Base-by-base conservation (phyloP, 805 yeast genomes). In the Zygoascus tannicola region DNA sequence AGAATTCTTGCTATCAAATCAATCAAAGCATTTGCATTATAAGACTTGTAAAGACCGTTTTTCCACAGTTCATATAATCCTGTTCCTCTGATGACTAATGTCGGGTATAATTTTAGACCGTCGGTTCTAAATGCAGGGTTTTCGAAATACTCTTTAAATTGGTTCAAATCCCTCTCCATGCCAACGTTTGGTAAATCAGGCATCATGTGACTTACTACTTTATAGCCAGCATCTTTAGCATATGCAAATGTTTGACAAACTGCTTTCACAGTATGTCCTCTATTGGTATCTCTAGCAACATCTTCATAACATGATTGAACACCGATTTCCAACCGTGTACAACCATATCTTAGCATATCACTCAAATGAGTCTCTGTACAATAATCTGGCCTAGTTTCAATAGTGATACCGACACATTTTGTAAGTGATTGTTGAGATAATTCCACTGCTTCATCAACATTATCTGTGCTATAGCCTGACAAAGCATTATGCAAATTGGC, bases 131-230 rank as follows among this genome's bases (percentile, higher is more conserved):
- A 92, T 22, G 78, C 95, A 1, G 98, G 98, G 62, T 85, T 92
- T 56, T 90, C 97, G 60, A 92, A 92, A 67, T 92, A 92, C 62
- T 92, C 98, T 57, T 81, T 78, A 60, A 92, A 92, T 66, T 92
- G 98, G 58, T 87, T 95, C 47, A 90, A 68, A 62, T 92, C 98
- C 62, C 98, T 76, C 66, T 92, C 98, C 95, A 90, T 85, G 16
- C 97, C 98, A 47, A 92, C 97, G 58, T 92, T 92, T 15, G 98
- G 98, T 56, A 92, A 71, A 69, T 92, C 98, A 14, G 98, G 98
- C 98, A 92, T 92, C 98, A 92, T 92, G 67, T 92, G 98, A 52
- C 94, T 80, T 20, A 92, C 98, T 43, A 92, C 95, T 62, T 92
- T 92, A 65, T 88, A 92, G 12, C 98, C 98, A 1, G 98, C 90